Evolutionary conservation across 2,329 filamentous ascomycete species (phyloP), one percentile per base, ranked within the genome.

Genomic region (Tothia fuscella): DNA sequence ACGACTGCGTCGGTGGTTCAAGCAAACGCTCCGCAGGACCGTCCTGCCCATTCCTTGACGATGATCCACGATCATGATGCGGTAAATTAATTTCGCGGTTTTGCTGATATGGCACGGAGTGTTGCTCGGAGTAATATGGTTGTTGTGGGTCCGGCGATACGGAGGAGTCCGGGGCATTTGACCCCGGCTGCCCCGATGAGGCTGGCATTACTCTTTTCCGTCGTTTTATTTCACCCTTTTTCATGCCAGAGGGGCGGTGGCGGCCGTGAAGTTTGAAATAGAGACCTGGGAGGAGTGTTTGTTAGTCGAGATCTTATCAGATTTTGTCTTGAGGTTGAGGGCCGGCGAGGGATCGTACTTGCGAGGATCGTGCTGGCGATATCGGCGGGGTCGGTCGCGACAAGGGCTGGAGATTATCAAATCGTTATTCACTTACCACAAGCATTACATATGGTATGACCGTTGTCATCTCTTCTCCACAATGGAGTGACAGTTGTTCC

Each of bases 391-490:
- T 26, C 43, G 38, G 32, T 43, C 44, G 41, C 47, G 41, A 9
- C 16, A 21, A 34, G 21, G 5, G 2, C 12, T 29, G 19, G 33
- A 13, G 16, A 13, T 22, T n/a, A 13, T 6, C 13, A 22, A n/a
- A 14, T 16, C 10, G 20, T 10, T 29, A 29, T 4, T 39, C 46
- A 73, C 80, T 58, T 72, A 93, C 87, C 91, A 66, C 91, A 98
- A 39, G 91, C 91, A 62, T 98, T 98, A 67, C 91, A 98, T 49
- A 98, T 98, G 4, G 89, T 93, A 63, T 95, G 88, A 2, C 91
- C 91, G 51, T 80, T 80, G 60, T 94, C 89, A 56, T 96, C 91
- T 53, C 91, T 75, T 55, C 91, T 76, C 91, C 91, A 98, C 12
- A 98, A 69, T 12, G 91, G 91, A 31, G 91, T 98, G 42, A 96